A percentile compares a stretch with the other conserved stretches of the same genome.
phyloP scores from a whole-genome alignment of 257 asterid genomes.

The Plantago ovata region DNA sequence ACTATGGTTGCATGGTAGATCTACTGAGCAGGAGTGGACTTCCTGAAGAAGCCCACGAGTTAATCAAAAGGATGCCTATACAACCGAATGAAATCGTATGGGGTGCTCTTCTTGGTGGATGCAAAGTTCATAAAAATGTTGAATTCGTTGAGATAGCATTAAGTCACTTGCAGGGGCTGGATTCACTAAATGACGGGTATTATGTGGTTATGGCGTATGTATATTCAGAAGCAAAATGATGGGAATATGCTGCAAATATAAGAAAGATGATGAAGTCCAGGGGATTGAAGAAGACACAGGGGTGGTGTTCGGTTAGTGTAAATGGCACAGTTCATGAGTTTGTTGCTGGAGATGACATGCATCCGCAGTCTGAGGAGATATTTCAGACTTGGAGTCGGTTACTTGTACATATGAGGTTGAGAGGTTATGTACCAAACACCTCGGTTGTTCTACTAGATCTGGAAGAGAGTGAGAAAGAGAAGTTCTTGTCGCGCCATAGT shows the following conservation, averaged over 20 bases:
- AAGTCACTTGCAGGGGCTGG: constrained; percentile 36
- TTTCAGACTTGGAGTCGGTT: constrained; percentile 52
- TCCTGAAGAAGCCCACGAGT: constrained; percentile 47
- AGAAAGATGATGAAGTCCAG: constrained; percentile 51
- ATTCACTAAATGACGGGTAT: constrained; percentile 58
- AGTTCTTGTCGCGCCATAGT: no score
- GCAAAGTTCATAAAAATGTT: constrained; percentile 53
- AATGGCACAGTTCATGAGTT: constrained; percentile 62
- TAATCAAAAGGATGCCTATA: constrained; percentile 42
- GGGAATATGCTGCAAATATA: constrained; percentile 55
- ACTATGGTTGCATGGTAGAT: constrained; percentile 65
- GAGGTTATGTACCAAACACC: constrained; percentile 49
- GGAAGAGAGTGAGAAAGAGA: constrained; percentile 71
- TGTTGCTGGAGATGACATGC: constrained; percentile 47
- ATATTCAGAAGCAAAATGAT: constrained; percentile 46
- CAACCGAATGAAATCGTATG: constrained; percentile 51
- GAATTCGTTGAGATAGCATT: constrained; percentile 50
- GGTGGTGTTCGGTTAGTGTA: constrained; percentile 54
- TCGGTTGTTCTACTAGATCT: constrained; percentile 63
- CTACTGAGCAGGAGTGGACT: constrained; percentile 65
- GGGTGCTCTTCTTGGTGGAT: constrained; percentile 64
- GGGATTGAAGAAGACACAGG: constrained; percentile 52
- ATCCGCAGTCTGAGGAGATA: constrained; percentile 39
- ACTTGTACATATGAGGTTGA: constrained; percentile 39
- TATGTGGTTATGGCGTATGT: constrained; percentile 63